Evolutionary conservation across 78 protist species (phyloP).

Genomic region (Diacronema lutheri): DNA sequence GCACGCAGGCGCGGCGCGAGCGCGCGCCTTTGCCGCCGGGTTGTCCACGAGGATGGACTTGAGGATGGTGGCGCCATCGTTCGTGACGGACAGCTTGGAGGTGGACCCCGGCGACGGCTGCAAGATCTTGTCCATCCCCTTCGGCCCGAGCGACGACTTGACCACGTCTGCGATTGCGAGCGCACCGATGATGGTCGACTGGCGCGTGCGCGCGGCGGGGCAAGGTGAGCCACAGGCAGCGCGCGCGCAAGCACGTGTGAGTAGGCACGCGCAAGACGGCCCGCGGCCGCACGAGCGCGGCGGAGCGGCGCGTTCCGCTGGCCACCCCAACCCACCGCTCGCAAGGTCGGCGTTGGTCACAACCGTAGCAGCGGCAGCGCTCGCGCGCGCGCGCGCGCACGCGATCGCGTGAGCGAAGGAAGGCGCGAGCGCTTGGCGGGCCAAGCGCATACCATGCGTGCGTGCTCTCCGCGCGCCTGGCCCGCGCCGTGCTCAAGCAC

Average conservation of each 20-base stretch:
- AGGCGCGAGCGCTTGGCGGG: background rate
- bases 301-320: too few relatives aligned
- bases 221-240: background rate
- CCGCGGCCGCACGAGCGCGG: background rate
- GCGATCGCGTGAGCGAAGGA: background rate
- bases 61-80: slow-evolving; percentile 99
- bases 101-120: slow-evolving; percentile 27
- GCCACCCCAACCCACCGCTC: too few relatives aligned
- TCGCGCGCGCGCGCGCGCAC: background rate
- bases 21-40: slow-evolving; percentile 96
- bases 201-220: background rate
- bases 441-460: slow-evolving; percentile 2
- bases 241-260: background rate
- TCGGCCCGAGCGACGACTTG: slow-evolving; percentile 99
- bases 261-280: background rate
- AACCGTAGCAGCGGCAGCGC: too few relatives aligned
- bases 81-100: slow-evolving; percentile 73
- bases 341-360: too few relatives aligned
- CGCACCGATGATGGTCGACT: slow-evolving; percentile 75
- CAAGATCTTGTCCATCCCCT: slow-evolving; percentile 99
- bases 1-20: too few relatives aligned
- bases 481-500: background rate
- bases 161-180: slow-evolving; percentile 97
- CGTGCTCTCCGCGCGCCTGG: slow-evolving; percentile 8
- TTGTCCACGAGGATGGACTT: slow-evolving; percentile 82